A percentile compares a stretch with the other conserved stretches of the same genome.
phyloP scores from a whole-genome alignment of 208 protist species.

The Leishmania aethiopica region DNA sequence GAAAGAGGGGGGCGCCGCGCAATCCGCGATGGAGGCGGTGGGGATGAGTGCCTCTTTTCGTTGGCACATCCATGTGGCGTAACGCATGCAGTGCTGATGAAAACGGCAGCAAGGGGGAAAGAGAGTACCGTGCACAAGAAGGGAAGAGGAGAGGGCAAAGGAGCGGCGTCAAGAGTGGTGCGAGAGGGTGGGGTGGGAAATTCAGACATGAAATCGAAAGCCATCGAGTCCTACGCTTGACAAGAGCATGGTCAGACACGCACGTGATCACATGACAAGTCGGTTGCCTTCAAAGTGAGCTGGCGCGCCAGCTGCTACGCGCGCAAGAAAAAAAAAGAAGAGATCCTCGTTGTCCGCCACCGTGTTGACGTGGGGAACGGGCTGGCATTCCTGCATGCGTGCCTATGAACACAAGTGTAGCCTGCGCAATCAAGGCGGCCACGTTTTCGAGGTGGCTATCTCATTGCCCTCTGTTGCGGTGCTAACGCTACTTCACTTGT shows the following conservation, averaged over 20 bases:
- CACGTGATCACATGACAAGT: neutral
- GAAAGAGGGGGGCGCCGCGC: too few relatives aligned
- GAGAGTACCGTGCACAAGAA: conserved; percentile 3
- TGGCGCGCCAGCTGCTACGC: neutral
- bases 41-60: neutral
- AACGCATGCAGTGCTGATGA: neutral
- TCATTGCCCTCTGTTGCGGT: neutral
- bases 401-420: neutral
- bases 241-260: neutral
- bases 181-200: neutral
- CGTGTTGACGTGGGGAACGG: neutral
- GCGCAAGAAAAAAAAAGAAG: neutral
- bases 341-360: neutral
- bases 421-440: neutral
- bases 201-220: neutral
- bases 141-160: conserved; percentile 14
- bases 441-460: neutral
- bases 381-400: neutral
- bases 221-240: neutral
- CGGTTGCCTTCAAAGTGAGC: neutral
- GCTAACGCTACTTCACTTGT: neutral
- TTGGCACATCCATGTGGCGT: neutral
- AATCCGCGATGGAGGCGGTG: too few relatives aligned
- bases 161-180: neutral
- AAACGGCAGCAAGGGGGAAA: neutral